Base-by-base conservation (phyloP, 2,329 filamentous ascomycete genomes). In the Talaromyces sp. region DNA sequence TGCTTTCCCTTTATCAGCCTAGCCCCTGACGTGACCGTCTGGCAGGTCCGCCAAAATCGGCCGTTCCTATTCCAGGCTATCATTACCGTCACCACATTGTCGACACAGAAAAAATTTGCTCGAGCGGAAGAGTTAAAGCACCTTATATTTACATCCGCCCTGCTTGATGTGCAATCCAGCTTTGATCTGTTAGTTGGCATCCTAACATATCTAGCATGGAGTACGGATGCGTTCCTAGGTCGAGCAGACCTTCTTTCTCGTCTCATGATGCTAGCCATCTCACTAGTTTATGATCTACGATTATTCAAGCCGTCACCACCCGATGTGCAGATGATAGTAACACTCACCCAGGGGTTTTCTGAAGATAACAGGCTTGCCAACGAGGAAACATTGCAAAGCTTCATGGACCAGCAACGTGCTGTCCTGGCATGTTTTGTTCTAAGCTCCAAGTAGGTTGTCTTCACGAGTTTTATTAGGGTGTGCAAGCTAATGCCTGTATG, bases 141-240 rank as follows among this genome's bases (percentile, higher is more conserved):
- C 16, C 28, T 66, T 5, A 30, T 78, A 14, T 69, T 67, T 30
- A 67, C 68, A 56, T 70, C 71, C 12, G 65, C 69, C 8, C 53
- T 76, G 16, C 42, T 73, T 9, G 59, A 71, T 40, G 67, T 68
- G 33, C 62, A 73, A 59, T 72, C 69, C 36, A 71, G 60, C 60
- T 72, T 77, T 6, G 76, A 78, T 61, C 57, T 78, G 55, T 68
- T 78, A 5, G 68, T 75, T 10, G 71, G 70, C 5, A 16, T 75
- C 16, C 64, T 78, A n/a, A 74, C 70, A 1, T 78, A 74, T 61
- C 55, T 76, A 42, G 66, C 73, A 56, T 77, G 76, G 76, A 74
- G 75, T 61, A 73, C 68, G n/a, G 73, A 76, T 34, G 58, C 67
- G 16, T 72, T 75, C 53, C 70, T 74, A n/a, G 68, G 68, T 14